These are phyloP conservation scores for Pseudopediastrum boryanum DNA, from an alignment of 139 green algal species.

Conservation along the genomic window DNA sequence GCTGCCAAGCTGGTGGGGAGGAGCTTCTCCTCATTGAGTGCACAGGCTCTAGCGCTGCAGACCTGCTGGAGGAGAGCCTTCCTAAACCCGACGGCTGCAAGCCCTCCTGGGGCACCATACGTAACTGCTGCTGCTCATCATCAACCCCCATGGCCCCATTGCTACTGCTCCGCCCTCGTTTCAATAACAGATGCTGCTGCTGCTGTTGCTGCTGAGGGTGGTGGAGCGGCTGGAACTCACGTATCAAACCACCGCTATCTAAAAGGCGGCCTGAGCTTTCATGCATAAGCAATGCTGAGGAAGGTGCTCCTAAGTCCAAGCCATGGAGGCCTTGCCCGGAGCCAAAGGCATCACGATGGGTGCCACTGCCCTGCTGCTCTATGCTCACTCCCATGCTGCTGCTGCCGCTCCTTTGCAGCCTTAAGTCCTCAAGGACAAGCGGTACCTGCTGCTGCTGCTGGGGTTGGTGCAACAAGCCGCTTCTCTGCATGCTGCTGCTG, in stretches of 20 bases:
- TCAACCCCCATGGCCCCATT: too few species aligned
- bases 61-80: background rate
- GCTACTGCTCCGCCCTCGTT: background rate
- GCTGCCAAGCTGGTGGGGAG: background rate
- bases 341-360: too few species aligned
- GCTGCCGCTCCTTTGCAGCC: too few species aligned
- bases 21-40: background rate
- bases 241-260: too few species aligned
- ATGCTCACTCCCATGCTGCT: too few species aligned
- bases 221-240: too few species aligned
- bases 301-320: too few species aligned
- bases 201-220: constrained; percentile 1
- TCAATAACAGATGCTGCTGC: background rate
- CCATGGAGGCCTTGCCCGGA: too few species aligned
- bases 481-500: background rate
- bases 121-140: background rate
- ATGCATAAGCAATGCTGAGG: too few species aligned
- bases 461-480: background rate
- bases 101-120: background rate
- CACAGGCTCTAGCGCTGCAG: background rate
- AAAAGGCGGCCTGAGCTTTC: too few species aligned
- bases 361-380: background rate
- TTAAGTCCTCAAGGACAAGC: background rate
- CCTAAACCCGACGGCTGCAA: background rate
- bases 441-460: constrained; percentile 9